Conservation (phyloP, 257 asterid genomes). For the Cynanchum wilfordii region DNA sequence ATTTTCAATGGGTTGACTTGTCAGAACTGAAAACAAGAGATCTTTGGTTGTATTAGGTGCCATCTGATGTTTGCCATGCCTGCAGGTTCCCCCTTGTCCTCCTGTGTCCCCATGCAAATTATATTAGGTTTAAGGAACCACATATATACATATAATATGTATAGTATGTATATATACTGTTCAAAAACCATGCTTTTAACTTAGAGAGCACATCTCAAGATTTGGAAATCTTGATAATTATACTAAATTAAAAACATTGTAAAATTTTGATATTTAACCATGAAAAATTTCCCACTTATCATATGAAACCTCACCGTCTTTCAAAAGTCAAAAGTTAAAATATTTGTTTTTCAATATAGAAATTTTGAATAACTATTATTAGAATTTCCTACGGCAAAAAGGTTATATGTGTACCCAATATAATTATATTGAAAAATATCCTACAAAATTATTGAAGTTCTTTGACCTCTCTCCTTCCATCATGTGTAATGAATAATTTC, state of each 20-base stretch:
- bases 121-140: no score
- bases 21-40: constrained; percentile 2
- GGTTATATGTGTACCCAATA: background rate
- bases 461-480: background rate
- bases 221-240: no score
- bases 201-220: no score
- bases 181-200: background rate
- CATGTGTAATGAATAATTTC: background rate
- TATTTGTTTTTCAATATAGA: no score
- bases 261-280: no score
- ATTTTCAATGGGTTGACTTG: constrained; percentile 7
- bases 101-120: no score
- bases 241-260: no score
- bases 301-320: no score
- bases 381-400: background rate
- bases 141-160: background rate
- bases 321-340: no score
- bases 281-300: no score
- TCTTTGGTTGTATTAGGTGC: constrained; percentile 11
- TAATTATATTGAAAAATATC: background rate
- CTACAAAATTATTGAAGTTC: background rate
- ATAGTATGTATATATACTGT: background rate
- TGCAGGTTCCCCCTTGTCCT: constrained; percentile 7
- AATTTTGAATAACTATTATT: no score
- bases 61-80: background rate